Evolutionary conservation across 2,329 filamentous ascomycete species (phyloP).

Genomic region (Bipolaris victoriae): DNA sequence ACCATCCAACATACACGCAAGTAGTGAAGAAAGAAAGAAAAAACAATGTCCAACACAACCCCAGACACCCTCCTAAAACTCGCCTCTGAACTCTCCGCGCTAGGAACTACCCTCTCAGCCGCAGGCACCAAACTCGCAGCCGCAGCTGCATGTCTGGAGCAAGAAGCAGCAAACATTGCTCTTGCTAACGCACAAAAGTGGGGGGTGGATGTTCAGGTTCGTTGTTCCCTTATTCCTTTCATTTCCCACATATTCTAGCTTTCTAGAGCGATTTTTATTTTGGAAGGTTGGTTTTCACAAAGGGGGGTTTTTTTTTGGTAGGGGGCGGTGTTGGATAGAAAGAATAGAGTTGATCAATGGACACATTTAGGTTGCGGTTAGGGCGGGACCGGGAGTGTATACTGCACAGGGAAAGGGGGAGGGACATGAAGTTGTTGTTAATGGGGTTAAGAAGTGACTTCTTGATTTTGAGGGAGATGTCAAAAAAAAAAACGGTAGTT

Average conservation of each 20-base stretch:
- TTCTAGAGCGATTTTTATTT: background rate
- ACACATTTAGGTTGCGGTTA: slow-evolving; percentile 20
- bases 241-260: background rate
- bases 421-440: slow-evolving; percentile 5
- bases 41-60: slow-evolving; percentile 22
- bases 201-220: slow-evolving; percentile 32
- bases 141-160: slow-evolving; percentile 24
- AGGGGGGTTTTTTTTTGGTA: too few species aligned
- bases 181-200: slow-evolving; percentile 28
- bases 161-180: slow-evolving; percentile 35
- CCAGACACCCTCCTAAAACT: slow-evolving; percentile 31
- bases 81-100: slow-evolving; percentile 26
- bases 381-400: slow-evolving; percentile 9
- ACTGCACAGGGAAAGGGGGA: background rate
- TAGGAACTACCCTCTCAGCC: slow-evolving; percentile 20
- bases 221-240: background rate
- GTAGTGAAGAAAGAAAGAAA: background rate
- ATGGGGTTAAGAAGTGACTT: slow-evolving; percentile 18
- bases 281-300: too few species aligned
- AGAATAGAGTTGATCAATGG: too few species aligned
- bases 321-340: too few species aligned
- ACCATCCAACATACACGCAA: too few species aligned
- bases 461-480: too few species aligned
- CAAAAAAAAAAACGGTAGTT: too few species aligned
- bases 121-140: slow-evolving; percentile 23